A percentile compares a stretch with the other conserved stretches of the same genome.
These are phyloP conservation scores for Sporobolomyces phaffii DNA, from an alignment of 768 basidiomycete genomes.

Conservation along the genomic window DNA sequence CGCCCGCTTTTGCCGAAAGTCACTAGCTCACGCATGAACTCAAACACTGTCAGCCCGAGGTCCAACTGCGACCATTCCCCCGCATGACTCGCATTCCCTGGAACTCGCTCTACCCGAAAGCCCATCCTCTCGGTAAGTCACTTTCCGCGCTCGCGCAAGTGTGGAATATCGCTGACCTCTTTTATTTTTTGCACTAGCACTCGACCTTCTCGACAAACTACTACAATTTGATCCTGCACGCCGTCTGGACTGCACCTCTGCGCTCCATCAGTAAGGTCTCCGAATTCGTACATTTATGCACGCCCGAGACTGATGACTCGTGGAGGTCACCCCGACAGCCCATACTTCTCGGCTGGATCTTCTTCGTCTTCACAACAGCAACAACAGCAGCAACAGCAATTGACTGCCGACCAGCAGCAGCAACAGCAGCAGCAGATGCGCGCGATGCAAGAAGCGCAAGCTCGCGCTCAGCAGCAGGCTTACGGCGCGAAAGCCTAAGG, in stretches of 20 bases:
- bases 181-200: slow-evolving; percentile 52
- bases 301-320: too few relatives aligned
- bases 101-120: slow-evolving; percentile 74
- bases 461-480: slow-evolving; percentile 3
- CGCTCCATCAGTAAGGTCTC: slow-evolving; percentile 67
- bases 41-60: slow-evolving; percentile 61
- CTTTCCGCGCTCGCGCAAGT: too few relatives aligned
- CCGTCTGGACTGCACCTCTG: slow-evolving; percentile 83
- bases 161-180: too few relatives aligned
- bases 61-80: slow-evolving; percentile 74
- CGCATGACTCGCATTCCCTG: slow-evolving; percentile 78
- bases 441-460: slow-evolving; percentile 10
- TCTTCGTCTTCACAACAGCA: slow-evolving; percentile 6
- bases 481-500: slow-evolving; percentile 4
- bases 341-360: slow-evolving; percentile 11
- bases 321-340: background rate
- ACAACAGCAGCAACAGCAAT: background rate
- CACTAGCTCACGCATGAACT: slow-evolving; percentile 1
- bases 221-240: slow-evolving; percentile 93
- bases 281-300: too few relatives aligned
- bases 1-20: too few relatives aligned
- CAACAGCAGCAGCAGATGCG: slow-evolving; percentile 15
- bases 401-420: slow-evolving; percentile 12
- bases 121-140: slow-evolving; percentile 76
- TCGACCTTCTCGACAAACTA: slow-evolving; percentile 87